Evolutionary conservation across 2,329 filamentous ascomycete species (phyloP).

Genomic region (Blastomyces parvus): DNA sequence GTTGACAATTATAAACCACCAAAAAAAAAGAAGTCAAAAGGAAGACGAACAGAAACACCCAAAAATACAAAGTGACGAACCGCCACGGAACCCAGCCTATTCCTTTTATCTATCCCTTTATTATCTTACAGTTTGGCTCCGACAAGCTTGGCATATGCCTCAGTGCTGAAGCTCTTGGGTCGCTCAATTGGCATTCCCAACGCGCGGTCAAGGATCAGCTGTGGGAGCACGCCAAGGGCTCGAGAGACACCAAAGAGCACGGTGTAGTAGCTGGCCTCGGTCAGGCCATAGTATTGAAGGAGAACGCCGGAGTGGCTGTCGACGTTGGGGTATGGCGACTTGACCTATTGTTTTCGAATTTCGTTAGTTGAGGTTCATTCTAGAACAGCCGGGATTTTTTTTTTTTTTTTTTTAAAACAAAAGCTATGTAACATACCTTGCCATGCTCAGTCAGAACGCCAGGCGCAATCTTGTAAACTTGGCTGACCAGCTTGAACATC

Average conservation of each 20-base stretch:
- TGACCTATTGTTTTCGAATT: not conserved
- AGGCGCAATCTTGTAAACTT: slow-evolving; percentile 99
- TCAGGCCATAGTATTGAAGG: slow-evolving; percentile 98
- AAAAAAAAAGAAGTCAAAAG: not conserved
- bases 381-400: not conserved
- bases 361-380: not conserved
- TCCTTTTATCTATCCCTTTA: not conserved
- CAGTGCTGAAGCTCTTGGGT: slow-evolving; percentile 97
- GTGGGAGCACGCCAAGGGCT: slow-evolving; percentile 94
- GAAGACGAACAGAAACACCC: not conserved
- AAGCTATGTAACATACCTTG: no score
- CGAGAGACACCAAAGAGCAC: slow-evolving; percentile 98
- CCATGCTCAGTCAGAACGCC: slow-evolving; percentile 97
- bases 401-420: no score
- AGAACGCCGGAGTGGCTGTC: slow-evolving; percentile 98
- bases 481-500: slow-evolving; percentile 99
- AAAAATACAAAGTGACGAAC: not conserved
- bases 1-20: no score
- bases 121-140: slow-evolving; percentile 64
- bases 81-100: not conserved
- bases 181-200: slow-evolving; percentile 95
- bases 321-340: slow-evolving; percentile 79
- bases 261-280: slow-evolving; percentile 99
- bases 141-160: slow-evolving; percentile 88
- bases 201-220: slow-evolving; percentile 99